phyloP scores from a whole-genome alignment of 2,329 filamentous ascomycete genomes.

The Podosphaera fusca region DNA sequence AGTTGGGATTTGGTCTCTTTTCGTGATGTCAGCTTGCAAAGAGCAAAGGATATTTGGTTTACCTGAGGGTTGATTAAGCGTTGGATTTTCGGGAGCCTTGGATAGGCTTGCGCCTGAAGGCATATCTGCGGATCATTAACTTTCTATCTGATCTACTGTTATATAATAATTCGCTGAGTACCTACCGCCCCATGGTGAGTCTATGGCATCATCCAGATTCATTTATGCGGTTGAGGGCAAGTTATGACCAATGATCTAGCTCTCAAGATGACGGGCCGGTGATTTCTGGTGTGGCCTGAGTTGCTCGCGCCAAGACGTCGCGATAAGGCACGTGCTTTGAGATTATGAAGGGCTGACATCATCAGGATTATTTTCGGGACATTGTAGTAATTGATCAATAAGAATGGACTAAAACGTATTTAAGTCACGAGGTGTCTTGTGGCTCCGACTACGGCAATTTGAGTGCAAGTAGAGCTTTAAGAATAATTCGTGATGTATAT shows the following conservation, averaged over 20 bases:
- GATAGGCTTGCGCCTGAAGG: constrained; percentile 18
- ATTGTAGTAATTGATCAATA: too few species aligned
- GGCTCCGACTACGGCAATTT: not conserved
- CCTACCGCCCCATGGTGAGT: constrained; percentile 24
- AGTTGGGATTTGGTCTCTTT: constrained; percentile 9
- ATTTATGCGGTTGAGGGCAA: constrained; percentile 12
- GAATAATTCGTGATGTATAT: too few species aligned
- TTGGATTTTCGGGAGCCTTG: constrained; percentile 9
- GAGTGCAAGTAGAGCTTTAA: too few species aligned
- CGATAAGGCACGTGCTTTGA: not conserved
- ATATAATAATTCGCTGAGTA: constrained; percentile 1
- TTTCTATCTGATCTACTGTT: not conserved
- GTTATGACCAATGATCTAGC: constrained; percentile 3
- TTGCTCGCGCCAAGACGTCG: constrained; percentile 4
- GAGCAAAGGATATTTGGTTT: not conserved
- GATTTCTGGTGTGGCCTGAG: not conserved
- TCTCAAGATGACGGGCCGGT: constrained; percentile 4
- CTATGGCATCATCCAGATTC: constrained; percentile 22
- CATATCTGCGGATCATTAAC: constrained; percentile 17
- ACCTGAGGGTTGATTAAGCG: constrained; percentile 10
- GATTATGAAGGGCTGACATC: not conserved
- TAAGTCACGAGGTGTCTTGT: not conserved
- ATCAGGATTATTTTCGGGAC: too few species aligned
- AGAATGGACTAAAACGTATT: not conserved
- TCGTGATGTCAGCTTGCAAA: not conserved